Evolutionary conservation across 371 early-diverging fungal species (phyloP), one percentile per base, ranked within the genome.

Genomic region (Rhizopus sp.): DNA sequence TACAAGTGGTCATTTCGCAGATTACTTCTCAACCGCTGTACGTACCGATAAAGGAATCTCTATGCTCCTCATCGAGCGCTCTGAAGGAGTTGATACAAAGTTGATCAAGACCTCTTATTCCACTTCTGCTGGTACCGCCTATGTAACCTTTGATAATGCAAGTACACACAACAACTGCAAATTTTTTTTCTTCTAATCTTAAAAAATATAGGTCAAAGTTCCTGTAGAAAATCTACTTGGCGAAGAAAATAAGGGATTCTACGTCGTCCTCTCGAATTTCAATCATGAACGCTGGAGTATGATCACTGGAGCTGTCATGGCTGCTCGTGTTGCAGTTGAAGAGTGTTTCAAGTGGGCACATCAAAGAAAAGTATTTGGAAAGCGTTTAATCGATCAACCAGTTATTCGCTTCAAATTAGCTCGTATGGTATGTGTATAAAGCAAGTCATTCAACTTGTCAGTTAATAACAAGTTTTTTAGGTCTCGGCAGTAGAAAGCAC

Each of bases 301-400:
- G 47, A 37, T 47, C 13, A 48, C 63, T 15, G 66, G 62, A 16
- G 66, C 61, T 15, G 46, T 55, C 35, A 59, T 62, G 57, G 53
- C 34, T n/a, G 59, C 57, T n/a, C 62, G 72, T 39, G 13, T 50
- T 30, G 63, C 55, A 16, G 50, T 66, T 38, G 71, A 74, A 41
- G 75, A 70, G 32, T 68, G 68, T 23, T 68, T 74, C 62, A 74
- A 74, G 54, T 74, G 75, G 75, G 65, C 66, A 7, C 63, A 66
- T 29, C 74, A 74, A 46, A 57, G 93, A 52, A 79, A 82, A 68
- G 91, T 92, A 5, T 94, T 94, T 68, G 92, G 91, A 53, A 89
- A 89, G 77, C 85, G 85, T 66, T 77, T 94, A 16, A 81, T 86
- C 29, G 81, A 86, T 57, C 87, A 86, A 55, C 81, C 81, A 34